Percentiles rank a stretch among this genome's conserved stretches.
Evolutionary conservation across 768 basidiomycete genomes (phyloP).

Genomic region (Termitomyces sp.): DNA sequence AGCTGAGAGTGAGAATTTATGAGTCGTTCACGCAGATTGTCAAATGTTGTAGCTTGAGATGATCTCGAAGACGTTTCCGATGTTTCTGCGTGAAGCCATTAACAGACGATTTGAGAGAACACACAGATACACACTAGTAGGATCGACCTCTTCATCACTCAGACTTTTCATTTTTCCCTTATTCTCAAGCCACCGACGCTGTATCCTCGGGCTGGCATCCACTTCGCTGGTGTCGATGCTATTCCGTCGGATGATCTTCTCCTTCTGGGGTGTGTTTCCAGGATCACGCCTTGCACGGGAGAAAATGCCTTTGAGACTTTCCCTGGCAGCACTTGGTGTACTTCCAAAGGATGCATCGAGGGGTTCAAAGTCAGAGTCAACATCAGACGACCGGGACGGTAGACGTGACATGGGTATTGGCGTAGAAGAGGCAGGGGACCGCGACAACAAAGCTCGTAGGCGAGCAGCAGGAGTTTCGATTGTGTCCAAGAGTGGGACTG

Average conservation of each 20-base stretch:
- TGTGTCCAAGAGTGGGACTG: slow-evolving; percentile 17
- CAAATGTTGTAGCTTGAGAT: slow-evolving; percentile 43
- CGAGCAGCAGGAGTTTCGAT: slow-evolving; percentile 54
- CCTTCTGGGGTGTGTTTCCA: slow-evolving; percentile 61
- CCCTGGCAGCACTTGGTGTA: slow-evolving; percentile 47
- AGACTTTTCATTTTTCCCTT: slow-evolving; percentile 56
- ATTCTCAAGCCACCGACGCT: slow-evolving; percentile 34
- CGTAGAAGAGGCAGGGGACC: slow-evolving; percentile 37
- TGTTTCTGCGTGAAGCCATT: slow-evolving; percentile 13
- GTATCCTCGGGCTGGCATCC: slow-evolving; percentile 48
- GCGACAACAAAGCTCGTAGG: slow-evolving; percentile 58
- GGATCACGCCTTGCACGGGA: slow-evolving; percentile 62
- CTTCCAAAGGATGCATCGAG: slow-evolving; percentile 31
- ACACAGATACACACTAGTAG: slow-evolving; percentile 39
- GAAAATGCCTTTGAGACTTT: slow-evolving; percentile 63
- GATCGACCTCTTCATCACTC: slow-evolving; percentile 65
- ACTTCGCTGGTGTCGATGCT: slow-evolving; percentile 61
- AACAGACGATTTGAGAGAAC: slow-evolving; percentile 7
- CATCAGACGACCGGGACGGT: slow-evolving; percentile 37
- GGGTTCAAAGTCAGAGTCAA: slow-evolving; percentile 58
- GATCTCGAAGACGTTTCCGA: slow-evolving; percentile 35
- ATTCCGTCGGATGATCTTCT: slow-evolving; percentile 40
- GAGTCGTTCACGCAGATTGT: slow-evolving; percentile 45
- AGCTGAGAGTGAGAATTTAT: slow-evolving; percentile 31
- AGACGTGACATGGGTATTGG: slow-evolving; percentile 22